These are phyloP conservation scores for Lachnellula hyalina DNA, from an alignment of 2,329 filamentous ascomycete species.

Conservation along the genomic window DNA sequence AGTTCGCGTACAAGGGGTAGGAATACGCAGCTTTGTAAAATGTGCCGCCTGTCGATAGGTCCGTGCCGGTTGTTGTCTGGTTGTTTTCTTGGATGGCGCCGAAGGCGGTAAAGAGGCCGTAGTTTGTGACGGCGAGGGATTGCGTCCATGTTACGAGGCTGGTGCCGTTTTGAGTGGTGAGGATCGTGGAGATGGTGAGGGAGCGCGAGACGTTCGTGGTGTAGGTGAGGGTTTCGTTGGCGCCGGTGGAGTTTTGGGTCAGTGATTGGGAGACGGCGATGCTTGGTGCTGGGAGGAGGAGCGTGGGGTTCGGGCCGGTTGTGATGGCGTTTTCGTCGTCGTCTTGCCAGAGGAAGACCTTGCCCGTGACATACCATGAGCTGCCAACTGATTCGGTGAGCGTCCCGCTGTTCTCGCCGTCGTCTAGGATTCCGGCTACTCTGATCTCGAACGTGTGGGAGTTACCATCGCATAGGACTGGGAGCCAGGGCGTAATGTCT, in stretches of 20 bases:
- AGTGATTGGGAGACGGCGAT: conserved; percentile 47
- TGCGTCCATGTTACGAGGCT: conserved; percentile 51
- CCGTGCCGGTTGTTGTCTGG: conserved; percentile 46
- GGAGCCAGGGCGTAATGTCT: conserved; percentile 73
- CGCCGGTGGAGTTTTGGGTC: conserved; percentile 43
- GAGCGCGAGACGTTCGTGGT: conserved; percentile 49
- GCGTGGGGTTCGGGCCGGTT: conserved; percentile 39
- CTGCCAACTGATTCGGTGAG: conserved; percentile 53
- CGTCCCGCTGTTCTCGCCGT: conserved; percentile 39
- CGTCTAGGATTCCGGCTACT: conserved; percentile 59
- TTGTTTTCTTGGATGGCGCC: conserved; percentile 50
- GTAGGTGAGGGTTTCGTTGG: conserved; percentile 56
- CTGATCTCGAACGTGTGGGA: conserved; percentile 63
- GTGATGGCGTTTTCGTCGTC: conserved; percentile 43
- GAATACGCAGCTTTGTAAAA: conserved; percentile 39
- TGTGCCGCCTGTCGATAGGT: conserved; percentile 31
- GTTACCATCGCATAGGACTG: conserved; percentile 59
- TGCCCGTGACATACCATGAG: conserved; percentile 73
- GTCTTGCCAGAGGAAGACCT: conserved; percentile 74
- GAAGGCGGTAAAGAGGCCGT: conserved; percentile 47
- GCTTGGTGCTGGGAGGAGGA: conserved; percentile 34
- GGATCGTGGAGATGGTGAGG: conserved; percentile 47
- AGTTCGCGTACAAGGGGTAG: conserved; percentile 58
- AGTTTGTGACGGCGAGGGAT: conserved; percentile 48
- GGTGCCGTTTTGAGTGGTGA: conserved; percentile 44